Conservation (phyloP, 345 rosid species). For the Chamaenerion angustifolium region DNA sequence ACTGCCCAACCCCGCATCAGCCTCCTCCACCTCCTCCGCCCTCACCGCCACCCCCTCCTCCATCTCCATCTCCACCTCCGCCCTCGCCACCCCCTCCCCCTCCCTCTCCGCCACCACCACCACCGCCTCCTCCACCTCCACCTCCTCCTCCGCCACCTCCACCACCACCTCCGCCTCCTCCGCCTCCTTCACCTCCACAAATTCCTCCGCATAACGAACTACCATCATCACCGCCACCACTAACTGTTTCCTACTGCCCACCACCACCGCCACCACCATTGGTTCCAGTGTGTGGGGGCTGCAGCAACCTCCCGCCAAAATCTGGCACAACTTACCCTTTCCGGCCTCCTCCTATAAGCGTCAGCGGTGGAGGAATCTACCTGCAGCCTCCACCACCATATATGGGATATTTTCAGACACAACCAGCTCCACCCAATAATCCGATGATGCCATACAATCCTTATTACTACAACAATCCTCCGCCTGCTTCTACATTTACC, state of each 20-base stretch:
- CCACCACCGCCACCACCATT: too few species aligned
- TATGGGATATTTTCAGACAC: constrained; percentile 11
- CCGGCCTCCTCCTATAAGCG: constrained; percentile 2
- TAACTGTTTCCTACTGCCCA: too few species aligned
- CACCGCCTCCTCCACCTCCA: too few species aligned
- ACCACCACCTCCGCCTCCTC: too few species aligned
- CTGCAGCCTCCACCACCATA: constrained; percentile 8
- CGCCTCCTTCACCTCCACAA: constrained; percentile 3
- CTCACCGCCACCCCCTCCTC: too few species aligned
- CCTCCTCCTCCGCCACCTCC: too few species aligned
- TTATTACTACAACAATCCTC: constrained; percentile 15
- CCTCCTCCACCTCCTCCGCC: constrained; percentile 5
- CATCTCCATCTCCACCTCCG: background rate
- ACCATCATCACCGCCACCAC: too few species aligned
- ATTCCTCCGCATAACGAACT: too few species aligned
- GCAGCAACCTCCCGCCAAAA: background rate
- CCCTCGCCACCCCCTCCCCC: background rate
- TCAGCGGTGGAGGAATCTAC: constrained; percentile 4
- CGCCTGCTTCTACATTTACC: constrained; percentile 4
- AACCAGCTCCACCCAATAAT: constrained; percentile 24
- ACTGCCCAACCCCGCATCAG: background rate
- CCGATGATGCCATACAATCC: constrained; percentile 29
- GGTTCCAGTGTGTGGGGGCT: too few species aligned
- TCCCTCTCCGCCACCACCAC: too few species aligned
- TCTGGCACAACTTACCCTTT: constrained; percentile 13